Evolutionary conservation across 2,329 filamentous ascomycete genomes (phyloP).

Genomic region (Ascochyta clinopodiicola): DNA sequence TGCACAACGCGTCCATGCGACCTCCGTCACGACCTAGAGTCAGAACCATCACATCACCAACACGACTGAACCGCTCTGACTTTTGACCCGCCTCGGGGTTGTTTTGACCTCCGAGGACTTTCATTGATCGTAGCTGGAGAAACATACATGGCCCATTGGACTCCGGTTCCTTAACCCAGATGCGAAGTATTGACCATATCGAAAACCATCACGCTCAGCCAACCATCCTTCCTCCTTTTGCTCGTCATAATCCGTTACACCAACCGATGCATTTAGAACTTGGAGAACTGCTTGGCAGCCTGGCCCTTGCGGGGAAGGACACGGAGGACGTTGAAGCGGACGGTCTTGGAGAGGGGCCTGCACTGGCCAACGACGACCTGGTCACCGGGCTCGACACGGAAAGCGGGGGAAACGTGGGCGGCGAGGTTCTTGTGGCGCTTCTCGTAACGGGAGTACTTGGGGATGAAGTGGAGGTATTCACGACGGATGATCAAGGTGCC

Average conservation of each 20-base stretch:
- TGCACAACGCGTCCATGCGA: neutral
- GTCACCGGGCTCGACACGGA: constrained; percentile 99
- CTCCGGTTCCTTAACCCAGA: constrained; percentile 50
- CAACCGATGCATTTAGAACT: constrained; percentile 76
- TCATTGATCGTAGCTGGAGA: constrained; percentile 51
- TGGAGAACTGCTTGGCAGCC: constrained; percentile 95
- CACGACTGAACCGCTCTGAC: constrained; percentile 19
- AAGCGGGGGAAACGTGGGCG: constrained; percentile 97
- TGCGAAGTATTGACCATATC: constrained; percentile 48
- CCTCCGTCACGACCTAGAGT: neutral
- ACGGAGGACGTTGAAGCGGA: constrained; percentile 99
- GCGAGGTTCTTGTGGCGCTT: constrained; percentile 99
- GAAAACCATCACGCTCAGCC: constrained; percentile 43
- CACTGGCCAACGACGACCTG: constrained; percentile 99
- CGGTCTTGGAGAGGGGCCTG: constrained; percentile 99
- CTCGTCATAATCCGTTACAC: constrained; percentile 40
- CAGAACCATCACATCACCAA: constrained; percentile 11
- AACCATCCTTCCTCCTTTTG: constrained; percentile 32
- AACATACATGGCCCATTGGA: constrained; percentile 50
- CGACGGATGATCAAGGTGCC: constrained; percentile 94
- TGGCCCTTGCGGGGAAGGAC: constrained; percentile 98
- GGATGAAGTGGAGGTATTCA: constrained; percentile 99
- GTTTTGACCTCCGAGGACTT: constrained; percentile 48
- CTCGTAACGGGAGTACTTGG: constrained; percentile 99
- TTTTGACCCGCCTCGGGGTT: constrained; percentile 48